These are phyloP conservation scores for Candida tammaniensis DNA, from an alignment of 805 yeast species.

Conservation along the genomic window DNA sequence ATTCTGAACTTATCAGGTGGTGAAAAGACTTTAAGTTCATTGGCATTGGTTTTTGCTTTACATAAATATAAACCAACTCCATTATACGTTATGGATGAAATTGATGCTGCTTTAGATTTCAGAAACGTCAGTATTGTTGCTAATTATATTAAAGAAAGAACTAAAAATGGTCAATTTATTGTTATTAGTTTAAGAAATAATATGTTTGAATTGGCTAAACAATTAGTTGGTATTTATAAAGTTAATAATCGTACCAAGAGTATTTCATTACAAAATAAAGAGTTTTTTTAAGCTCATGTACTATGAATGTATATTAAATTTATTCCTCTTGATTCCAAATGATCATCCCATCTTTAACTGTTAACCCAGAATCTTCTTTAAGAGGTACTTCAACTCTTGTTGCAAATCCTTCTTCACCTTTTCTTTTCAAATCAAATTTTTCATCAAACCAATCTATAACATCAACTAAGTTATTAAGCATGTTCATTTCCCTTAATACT, in stretches of 20 bases:
- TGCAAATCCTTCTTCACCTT: slow-evolving; percentile 71
- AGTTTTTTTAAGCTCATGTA: slow-evolving; percentile 22
- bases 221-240: slow-evolving; percentile 93
- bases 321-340: slow-evolving; percentile 4
- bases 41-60: slow-evolving; percentile 93
- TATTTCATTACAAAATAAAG: slow-evolving; percentile 70
- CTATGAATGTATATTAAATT: background rate
- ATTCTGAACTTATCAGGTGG: slow-evolving; percentile 96
- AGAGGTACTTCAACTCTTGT: slow-evolving; percentile 37
- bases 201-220: slow-evolving; percentile 96
- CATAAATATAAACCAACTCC: slow-evolving; percentile 98
- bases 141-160: slow-evolving; percentile 90
- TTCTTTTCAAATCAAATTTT: slow-evolving; percentile 62
- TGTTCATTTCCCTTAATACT: slow-evolving; percentile 56
- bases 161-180: slow-evolving; percentile 93
- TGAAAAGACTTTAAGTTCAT: slow-evolving; percentile 90
- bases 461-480: slow-evolving; percentile 53
- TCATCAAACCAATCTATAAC: slow-evolving; percentile 81
- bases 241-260: slow-evolving; percentile 87
- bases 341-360: slow-evolving; percentile 2
- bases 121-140: slow-evolving; percentile 97
- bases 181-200: slow-evolving; percentile 94
- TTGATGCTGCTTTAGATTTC: slow-evolving; percentile 97
- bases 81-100: slow-evolving; percentile 97
- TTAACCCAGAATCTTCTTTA: slow-evolving; percentile 4